A percentile compares a stretch with the other conserved stretches of the same genome.
Evolutionary conservation across 108 stramenopile genomes (phyloP).

Genomic region (Cyclostephanos tholiformis): DNA sequence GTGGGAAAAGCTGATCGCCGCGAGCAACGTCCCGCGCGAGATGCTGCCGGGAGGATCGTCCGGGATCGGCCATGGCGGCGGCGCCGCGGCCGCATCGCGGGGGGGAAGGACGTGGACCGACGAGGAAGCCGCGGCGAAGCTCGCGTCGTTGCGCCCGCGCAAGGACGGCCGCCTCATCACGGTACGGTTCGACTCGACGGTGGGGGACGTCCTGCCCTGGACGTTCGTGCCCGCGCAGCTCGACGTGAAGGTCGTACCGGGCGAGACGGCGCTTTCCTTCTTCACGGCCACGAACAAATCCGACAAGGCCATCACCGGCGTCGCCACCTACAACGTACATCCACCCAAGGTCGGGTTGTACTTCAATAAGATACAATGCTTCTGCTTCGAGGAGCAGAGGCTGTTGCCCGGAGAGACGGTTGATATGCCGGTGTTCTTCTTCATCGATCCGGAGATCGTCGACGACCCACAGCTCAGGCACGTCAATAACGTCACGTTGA

Average conservation of each 20-base stretch:
- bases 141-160: conserved; percentile 84
- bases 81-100: conserved; percentile 41
- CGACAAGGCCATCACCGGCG: conserved; percentile 96
- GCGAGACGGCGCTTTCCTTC: conserved; percentile 97
- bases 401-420: conserved; percentile 95
- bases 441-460: conserved; percentile 96
- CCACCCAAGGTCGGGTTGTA: conserved; percentile 96
- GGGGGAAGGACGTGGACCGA: conserved; percentile 84
- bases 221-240: conserved; percentile 90
- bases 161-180: conserved; percentile 88
- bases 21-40: conserved; percentile 52
- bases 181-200: conserved; percentile 94
- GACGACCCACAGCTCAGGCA: conserved; percentile 92
- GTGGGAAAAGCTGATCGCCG: conserved; percentile 44
- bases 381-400: conserved; percentile 99
- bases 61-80: neutral
- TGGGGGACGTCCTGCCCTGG: conserved; percentile 94
- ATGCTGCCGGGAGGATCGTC: conserved; percentile 32
- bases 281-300: conserved; percentile 94
- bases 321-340: conserved; percentile 99
- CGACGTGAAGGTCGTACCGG: conserved; percentile 95
- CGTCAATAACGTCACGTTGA: conserved; percentile 91
- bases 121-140: conserved; percentile 80
- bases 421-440: conserved; percentile 99
- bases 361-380: conserved; percentile 99